A percentile compares a stretch with the other conserved stretches of the same genome.
Conservation (phyloP, 1,284 basidiomycete species). For the Testicularia cyperi region DNA sequence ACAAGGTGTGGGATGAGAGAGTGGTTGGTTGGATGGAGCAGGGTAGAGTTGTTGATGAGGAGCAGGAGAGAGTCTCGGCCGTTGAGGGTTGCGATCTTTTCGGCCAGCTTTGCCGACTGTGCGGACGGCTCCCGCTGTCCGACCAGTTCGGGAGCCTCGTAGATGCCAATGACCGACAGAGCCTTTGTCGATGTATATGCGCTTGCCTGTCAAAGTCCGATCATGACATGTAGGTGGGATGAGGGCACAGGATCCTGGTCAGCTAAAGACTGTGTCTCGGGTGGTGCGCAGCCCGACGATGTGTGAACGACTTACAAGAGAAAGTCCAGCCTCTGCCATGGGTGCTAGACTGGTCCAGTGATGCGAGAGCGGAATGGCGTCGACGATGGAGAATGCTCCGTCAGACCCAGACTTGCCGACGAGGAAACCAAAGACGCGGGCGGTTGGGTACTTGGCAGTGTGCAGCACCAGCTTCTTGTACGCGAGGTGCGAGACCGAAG, state of each 20-base stretch:
- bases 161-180: constrained; percentile 17
- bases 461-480: constrained; percentile 39
- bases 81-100: constrained; percentile 17
- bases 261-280: no score
- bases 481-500: constrained; percentile 17
- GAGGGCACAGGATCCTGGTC: no score
- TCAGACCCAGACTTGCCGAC: constrained; percentile 7
- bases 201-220: constrained; percentile 5
- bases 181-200: constrained; percentile 11
- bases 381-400: constrained; percentile 2
- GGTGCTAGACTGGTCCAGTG: constrained; percentile 37
- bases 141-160: constrained; percentile 32
- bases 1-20: constrained; percentile 12
- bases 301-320: constrained; percentile 1
- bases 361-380: constrained; percentile 30
- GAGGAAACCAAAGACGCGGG: constrained; percentile 26
- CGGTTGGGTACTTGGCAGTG: constrained; percentile 34
- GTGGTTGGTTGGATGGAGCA: constrained; percentile 5
- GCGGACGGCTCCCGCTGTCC: constrained; percentile 9
- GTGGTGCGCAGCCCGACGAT: no score
- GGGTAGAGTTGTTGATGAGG: constrained; percentile 25
- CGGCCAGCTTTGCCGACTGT: constrained; percentile 21
- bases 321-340: constrained; percentile 27
- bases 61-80: constrained; percentile 12
- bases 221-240: no score